Base-by-base conservation (phyloP, 2,329 filamentous ascomycete genomes). In the Microdochium paspali region DNA sequence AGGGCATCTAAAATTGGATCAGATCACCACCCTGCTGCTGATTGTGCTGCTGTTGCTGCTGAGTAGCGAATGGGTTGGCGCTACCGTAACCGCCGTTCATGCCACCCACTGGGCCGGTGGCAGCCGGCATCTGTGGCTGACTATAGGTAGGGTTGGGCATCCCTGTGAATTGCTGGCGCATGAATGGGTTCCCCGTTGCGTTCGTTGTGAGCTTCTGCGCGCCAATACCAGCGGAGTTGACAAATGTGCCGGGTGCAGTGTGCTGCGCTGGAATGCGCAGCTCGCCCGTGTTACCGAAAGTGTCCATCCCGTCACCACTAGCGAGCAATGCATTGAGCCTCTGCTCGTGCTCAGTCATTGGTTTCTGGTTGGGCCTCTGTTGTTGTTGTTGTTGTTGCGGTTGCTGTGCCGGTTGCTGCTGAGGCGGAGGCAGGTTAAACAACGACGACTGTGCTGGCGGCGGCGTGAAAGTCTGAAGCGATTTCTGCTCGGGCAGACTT, bases 261-360 rank as follows among this genome's bases (percentile, higher is more conserved):
- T 98, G 93, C 63, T 98, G 93, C 2, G 93, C 84, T 1, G 93
- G 93, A 53, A 98, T 95, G 66, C 93, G 90, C 44, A 95, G 76
- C 54, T 97, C 88, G 55, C 93, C 93, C n/a, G 88, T 88, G 64
- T 98, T 98, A 54, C 93, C 93, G 63, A 94, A 98, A 0, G 93
- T 98, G 62, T 98, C 93, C 73, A 94, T 87, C 23, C 93, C 93
- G 49, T 98, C 93, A 54, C 93, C 90, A 23, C 78, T 82, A 3
- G 90, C 79, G 42, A 98, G 80, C 28, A 98, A 80, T 1, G 86
- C 79, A 62, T 97, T 97, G 55, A 98, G 84, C 60, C 80, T 85
- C 21, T 85, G 82, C 61, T 83, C 77, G 64, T 83, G 82, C 61
- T 80, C 78, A 57, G 66, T 80, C 54, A 81, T 59, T 51, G 78